Evolutionary conservation across 257 asterid genomes (phyloP), one percentile per base, ranked within the genome.

Genomic region (Handroanthus guayacan): DNA sequence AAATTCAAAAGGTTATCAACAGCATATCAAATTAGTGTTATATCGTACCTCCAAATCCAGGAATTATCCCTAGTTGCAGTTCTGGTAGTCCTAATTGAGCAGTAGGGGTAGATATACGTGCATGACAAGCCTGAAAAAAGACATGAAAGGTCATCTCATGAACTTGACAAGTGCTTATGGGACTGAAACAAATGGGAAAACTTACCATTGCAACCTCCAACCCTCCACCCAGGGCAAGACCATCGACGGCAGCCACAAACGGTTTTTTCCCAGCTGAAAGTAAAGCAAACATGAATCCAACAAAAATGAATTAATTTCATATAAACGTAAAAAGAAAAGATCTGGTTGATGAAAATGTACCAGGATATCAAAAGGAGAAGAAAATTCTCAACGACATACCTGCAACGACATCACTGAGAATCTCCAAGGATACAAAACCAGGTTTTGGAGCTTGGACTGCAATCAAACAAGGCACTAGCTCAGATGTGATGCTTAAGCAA

Each of bases 221-320:
- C 61, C 99, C 99, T 79, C 99, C 99, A 83, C 99, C 99, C 85
- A 95, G 84, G 73, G 99, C 99, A 71, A 91, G 96, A 74, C 98
- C 99, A 88, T 95, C 98, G 51, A 95, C 82, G 3, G 99, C 99
- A 43, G 99, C 99, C 69, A 95, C 99, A 47, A 96, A 91, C 6
- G 99, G 99, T 70, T 95, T 95, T 75, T 83, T 87, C 3, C 89
- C 96, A 87, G 89, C 98, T 95, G 86, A 43, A 71, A 63, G 67
- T 47, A 74, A 79, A 48, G 75, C 37, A 69, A 51, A 5, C 44
- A 61, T 36, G 61, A 64, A 69, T 25, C 2, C 20, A 71, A 61
- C 62, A 61, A 71, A 41, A 63, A 57, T 8, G 13, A 41, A 75
- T 54, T 39, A 25, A 2, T 31, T 48, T 41, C 9, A 14, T 14